Evolutionary conservation across 208 protist species (phyloP), one percentile per base, ranked within the genome.

Genomic region (Trypanosomatidae sp.): DNA sequence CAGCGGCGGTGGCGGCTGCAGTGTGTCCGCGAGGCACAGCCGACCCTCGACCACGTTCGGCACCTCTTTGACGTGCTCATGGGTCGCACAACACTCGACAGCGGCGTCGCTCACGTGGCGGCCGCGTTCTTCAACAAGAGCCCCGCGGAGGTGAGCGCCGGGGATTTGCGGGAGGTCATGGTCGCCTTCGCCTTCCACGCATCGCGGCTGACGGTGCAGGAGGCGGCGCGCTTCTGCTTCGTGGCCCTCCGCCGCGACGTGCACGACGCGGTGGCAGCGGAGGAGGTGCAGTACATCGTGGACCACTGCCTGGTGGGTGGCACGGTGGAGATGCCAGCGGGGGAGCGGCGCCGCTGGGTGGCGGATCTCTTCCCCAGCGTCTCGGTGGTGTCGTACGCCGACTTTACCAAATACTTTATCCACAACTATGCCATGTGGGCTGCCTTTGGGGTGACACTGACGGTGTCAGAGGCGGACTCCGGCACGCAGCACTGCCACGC

Each of bases 11-110:
- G 85, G 81, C 84, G 80, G 78, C 88, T 68, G 47, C 72, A 85
- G 39, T 83, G 82, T 66, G 71, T 95, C 10, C 56, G 87, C n/a
- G 86, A 89, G 33, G 90, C 92, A 6, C 72, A 84, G 55, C 92
- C 92, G 5, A 80, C 81, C 0, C 66, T 68, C 25, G 90, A 93
- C 69, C 92, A 97, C 67, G 84, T 95, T n/a, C 90, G 92, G 17
- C 92, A 97, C 67, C 44, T 97, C 41, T 89, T 93, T 39, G 92
- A 97, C 39, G 92, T 94, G 2, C 69, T 95, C 19, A 85, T 91
- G 84, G 87, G 88, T 5, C 85, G 87, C 49, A 25, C 79, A 33
- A 30, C 71, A 69, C 67, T 92, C 73, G 66, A 88, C 68, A 25
- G 28, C 81, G 49, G 80, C 69, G 52, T 97, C 73, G 71, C 87